A percentile compares a stretch with the other conserved stretches of the same genome.
These are phyloP conservation scores for Boletus pseudo-olivaceus DNA, from an alignment of 768 basidiomycete species.

Conservation along the genomic window DNA sequence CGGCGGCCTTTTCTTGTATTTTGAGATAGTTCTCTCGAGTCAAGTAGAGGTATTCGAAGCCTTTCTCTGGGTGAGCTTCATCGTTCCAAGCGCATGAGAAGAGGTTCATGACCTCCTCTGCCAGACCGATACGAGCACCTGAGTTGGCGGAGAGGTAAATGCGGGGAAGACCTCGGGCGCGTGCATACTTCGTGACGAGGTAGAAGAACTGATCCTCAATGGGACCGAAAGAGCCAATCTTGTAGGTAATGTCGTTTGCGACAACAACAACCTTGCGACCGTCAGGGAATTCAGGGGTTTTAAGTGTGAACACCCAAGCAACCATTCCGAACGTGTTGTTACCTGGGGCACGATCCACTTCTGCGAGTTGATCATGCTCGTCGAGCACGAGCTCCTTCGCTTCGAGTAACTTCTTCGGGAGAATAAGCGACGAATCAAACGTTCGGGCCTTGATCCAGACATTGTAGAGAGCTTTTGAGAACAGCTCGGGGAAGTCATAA, in stretches of 20 bases:
- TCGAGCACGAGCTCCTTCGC: slow-evolving; percentile 91
- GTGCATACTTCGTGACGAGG: slow-evolving; percentile 91
- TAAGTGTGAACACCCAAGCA: slow-evolving; percentile 91
- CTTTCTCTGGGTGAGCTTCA: slow-evolving; percentile 81
- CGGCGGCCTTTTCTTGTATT: slow-evolving; percentile 79
- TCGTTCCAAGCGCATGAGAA: slow-evolving; percentile 95
- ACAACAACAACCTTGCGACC: slow-evolving; percentile 88
- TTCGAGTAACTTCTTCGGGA: slow-evolving; percentile 77
- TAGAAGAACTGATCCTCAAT: slow-evolving; percentile 95
- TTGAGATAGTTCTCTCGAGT: slow-evolving; percentile 89
- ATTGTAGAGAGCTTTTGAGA: slow-evolving; percentile 94
- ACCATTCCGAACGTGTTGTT: slow-evolving; percentile 98
- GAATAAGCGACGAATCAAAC: slow-evolving; percentile 58
- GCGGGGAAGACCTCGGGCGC: slow-evolving; percentile 82
- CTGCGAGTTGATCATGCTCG: slow-evolving; percentile 85
- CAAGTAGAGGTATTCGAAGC: slow-evolving; percentile 93
- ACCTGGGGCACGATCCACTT: slow-evolving; percentile 89
- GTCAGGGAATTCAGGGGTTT: slow-evolving; percentile 86
- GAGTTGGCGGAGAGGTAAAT: slow-evolving; percentile 99
- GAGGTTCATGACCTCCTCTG: slow-evolving; percentile 83
- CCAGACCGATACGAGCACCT: slow-evolving; percentile 93
- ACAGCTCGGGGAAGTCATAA: slow-evolving; percentile 99
- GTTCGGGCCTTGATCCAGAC: slow-evolving; percentile 78
- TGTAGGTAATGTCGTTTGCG: slow-evolving; percentile 98
- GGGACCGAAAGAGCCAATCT: slow-evolving; percentile 97